Evolutionary conservation across 768 basidiomycete genomes (phyloP), one percentile per base, ranked within the genome.

Genomic region (Pisolithus albus): DNA sequence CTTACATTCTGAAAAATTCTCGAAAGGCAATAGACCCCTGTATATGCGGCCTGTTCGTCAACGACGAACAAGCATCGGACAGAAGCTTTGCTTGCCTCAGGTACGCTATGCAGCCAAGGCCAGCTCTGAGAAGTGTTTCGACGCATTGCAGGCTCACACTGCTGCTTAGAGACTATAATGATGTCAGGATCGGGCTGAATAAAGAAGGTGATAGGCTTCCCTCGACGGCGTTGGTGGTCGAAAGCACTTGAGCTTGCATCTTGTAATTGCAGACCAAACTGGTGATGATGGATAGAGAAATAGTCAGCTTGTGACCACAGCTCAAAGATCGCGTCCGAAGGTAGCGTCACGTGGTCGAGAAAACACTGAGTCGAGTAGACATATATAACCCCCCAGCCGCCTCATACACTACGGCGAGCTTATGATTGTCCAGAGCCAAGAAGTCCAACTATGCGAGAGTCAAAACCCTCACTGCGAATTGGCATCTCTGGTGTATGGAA

Each of bases 401-500:
- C 1, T 23, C 37, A 11, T 16, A 26, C 26, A 51, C 34, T 28
- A 41, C 34, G 39, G 49, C 43, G 4, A 15, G 46, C 10, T 62
- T 46, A 66, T 48, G 54, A 48, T 58, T 61, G 55, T 21, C 70
- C 67, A 26, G 52, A 70, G 11, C 82, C 83, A 60, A 87, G 75
- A 44, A 91, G 69, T 7, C 79, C 64, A 9, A 76, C 71, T 47
- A 90, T 81, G 42, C 83, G 79, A 50, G 70, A 70, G 62, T 98
- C 95, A 63, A 98, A 98, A 16, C 81, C 82, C 59, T 92, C 90
- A 41, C 77, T 92, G 44, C 96, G 82, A 57, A 98, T 93, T 2
- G 96, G 96, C 95, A 98, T 99, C 67, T 98, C 96, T n/a, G 88
- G 89, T 5, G 92, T 95, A 68, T 98, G 92, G 70, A 99, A 99